Evolutionary conservation across 495 filamentous ascomycete genomes (phyloP).

Genomic region (Endocarpon pusillum): DNA sequence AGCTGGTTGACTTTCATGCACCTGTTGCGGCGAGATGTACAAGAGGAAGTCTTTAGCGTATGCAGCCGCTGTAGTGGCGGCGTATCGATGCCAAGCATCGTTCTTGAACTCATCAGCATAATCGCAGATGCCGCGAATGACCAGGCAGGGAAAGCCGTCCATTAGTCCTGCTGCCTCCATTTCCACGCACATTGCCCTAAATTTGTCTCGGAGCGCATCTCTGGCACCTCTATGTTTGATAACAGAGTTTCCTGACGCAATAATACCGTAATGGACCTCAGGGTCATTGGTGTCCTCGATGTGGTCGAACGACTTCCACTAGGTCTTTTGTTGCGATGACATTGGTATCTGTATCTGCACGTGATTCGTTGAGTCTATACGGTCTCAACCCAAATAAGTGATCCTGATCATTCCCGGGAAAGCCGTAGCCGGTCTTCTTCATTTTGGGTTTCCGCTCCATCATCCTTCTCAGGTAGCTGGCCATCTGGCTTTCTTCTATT

Average conservation of each 20-base stretch:
- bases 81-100: slow-evolving; percentile 12
- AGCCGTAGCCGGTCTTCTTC: neutral
- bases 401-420: neutral
- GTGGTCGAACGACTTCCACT: no score
- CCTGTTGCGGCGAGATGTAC: neutral
- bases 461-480: neutral
- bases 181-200: slow-evolving; percentile 9
- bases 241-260: slow-evolving; percentile 20
- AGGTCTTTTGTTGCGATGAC: no score
- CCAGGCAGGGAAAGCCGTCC: slow-evolving; percentile 9
- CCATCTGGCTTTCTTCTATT: neutral
- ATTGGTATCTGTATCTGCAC: no score
- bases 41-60: slow-evolving; percentile 8
- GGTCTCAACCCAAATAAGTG: neutral
- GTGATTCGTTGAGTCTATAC: no score
- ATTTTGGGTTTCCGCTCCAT: neutral
- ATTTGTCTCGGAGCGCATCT: slow-evolving; percentile 8
- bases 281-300: slow-evolving; percentile 11
- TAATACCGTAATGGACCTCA: slow-evolving; percentile 5
- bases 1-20: neutral
- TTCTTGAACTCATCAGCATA: slow-evolving; percentile 17
- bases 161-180: slow-evolving; percentile 20
- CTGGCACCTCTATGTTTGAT: slow-evolving; percentile 14
- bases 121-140: slow-evolving; percentile 15
- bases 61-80: slow-evolving; percentile 12